These are phyloP conservation scores for Monoraphidium neglectum DNA, from an alignment of 139 green algal genomes.

Conservation along the genomic window DNA sequence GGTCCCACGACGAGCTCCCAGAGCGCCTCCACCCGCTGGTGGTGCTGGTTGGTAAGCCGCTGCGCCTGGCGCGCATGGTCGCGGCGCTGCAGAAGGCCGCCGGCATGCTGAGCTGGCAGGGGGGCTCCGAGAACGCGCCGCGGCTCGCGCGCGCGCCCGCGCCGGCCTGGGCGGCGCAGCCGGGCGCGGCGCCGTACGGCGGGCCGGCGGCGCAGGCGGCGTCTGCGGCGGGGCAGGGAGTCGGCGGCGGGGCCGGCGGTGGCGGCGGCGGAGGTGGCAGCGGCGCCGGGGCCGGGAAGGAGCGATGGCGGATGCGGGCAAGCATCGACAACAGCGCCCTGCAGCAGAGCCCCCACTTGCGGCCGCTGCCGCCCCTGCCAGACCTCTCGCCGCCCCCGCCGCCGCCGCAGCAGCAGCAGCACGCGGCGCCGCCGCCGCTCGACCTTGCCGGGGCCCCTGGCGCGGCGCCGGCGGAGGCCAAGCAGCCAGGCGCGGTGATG, in stretches of 20 bases:
- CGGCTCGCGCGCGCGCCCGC: neutral
- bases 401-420: too few relatives aligned
- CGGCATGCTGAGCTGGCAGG: neutral
- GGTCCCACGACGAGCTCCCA: slow-evolving; percentile 35
- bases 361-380: too few relatives aligned
- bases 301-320: slow-evolving; percentile 8
- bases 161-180: too few relatives aligned
- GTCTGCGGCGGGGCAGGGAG: neutral
- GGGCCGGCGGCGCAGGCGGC: too few relatives aligned
- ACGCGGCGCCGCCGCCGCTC: too few relatives aligned
- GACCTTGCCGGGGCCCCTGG: too few relatives aligned
- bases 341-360: neutral
- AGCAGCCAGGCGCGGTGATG: too few relatives aligned
- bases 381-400: too few relatives aligned
- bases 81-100: neutral
- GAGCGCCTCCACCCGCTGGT: slow-evolving; percentile 28
- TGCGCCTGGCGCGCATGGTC: slow-evolving; percentile 15
- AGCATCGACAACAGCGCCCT: slow-evolving; percentile 38
- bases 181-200: too few relatives aligned
- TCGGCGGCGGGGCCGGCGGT: neutral
- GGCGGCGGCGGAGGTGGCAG: neutral
- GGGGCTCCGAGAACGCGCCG: neutral
- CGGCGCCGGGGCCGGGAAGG: neutral
- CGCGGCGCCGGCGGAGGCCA: too few relatives aligned
- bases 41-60: slow-evolving; percentile 5